Conservation (phyloP, 164 flowering plant genomes). For the Santalum album region DNA sequence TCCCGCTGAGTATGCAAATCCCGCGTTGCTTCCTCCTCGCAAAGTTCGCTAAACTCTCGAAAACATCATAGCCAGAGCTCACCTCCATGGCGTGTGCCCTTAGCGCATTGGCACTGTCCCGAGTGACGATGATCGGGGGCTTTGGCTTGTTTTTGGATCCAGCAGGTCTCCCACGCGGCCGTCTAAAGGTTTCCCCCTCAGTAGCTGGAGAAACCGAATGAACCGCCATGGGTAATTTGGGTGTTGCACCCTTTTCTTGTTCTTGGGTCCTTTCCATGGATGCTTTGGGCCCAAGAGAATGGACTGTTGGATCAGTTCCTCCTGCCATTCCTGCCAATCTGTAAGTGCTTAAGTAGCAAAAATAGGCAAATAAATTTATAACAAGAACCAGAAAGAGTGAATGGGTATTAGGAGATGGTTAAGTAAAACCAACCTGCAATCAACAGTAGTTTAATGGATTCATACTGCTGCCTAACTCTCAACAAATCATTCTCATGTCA, state of each 20-base stretch:
- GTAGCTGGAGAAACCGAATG: conserved; percentile 14
- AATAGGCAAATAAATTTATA: conserved; percentile 14
- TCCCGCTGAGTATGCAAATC: conserved; percentile 57
- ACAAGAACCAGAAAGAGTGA: conserved; percentile 31
- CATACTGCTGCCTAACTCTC: conserved; percentile 38
- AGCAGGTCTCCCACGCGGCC: conserved; percentile 79
- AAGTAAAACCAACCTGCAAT: conserved; percentile 38
- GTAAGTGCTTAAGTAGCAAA: conserved; percentile 26
- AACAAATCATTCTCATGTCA: conserved; percentile 46
- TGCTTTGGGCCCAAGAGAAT: conserved; percentile 19
- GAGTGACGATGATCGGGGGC: conserved; percentile 71
- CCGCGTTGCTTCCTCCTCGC: conserved; percentile 69
- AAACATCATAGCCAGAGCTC: conserved; percentile 68
- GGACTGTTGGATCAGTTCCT: conserved; percentile 26
- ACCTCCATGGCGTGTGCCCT: conserved; percentile 87
- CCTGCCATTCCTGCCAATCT: conserved; percentile 36
- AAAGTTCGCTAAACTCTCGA: conserved; percentile 51
- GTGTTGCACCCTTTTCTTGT: conserved; percentile 17
- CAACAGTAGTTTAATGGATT: conserved; percentile 7
- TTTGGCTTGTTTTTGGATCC: conserved; percentile 93
- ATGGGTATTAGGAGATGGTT: conserved; percentile 53
- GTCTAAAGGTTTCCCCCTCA: conserved; percentile 33
- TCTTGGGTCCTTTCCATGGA: conserved; percentile 18
- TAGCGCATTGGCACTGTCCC: conserved; percentile 70
- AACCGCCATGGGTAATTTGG: conserved; percentile 23